Conservation (phyloP, 176 grass and related monocot genomes). For the Avena eriantha region DNA sequence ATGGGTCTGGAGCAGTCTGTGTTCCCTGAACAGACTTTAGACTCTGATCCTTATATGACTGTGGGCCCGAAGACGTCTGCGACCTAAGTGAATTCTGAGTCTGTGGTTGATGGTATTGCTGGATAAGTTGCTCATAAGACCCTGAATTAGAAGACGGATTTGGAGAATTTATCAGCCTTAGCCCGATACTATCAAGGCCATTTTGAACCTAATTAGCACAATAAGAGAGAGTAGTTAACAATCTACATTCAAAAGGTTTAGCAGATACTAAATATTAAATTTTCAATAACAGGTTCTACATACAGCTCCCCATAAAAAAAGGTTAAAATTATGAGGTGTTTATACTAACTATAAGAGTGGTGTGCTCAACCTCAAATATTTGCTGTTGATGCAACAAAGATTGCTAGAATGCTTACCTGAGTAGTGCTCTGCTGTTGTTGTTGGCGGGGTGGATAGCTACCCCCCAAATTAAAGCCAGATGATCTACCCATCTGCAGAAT, state of each 20-base stretch:
- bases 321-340: conserved; percentile 2
- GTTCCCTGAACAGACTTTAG: conserved; percentile 71
- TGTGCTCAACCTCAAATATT: conserved; percentile 56
- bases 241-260: conserved; percentile 38
- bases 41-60: conserved; percentile 74
- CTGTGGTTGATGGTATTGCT: conserved; percentile 83
- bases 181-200: conserved; percentile 63
- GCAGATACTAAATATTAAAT: not conserved
- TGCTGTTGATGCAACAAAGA: conserved; percentile 48
- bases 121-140: conserved; percentile 81
- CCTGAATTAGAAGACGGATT: conserved; percentile 57
- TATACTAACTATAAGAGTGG: conserved; percentile 52
- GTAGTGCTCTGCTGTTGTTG: conserved; percentile 74
- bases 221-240: conserved; percentile 37
- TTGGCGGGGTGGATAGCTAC: conserved; percentile 67
- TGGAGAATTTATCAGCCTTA: conserved; percentile 69
- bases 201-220: conserved; percentile 80
- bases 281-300: not conserved
- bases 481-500: conserved; percentile 77
- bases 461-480: conserved; percentile 86
- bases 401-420: conserved; percentile 55
- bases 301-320: not conserved
- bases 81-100: conserved; percentile 73
- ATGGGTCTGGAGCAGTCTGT: conserved; percentile 56
- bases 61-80: conserved; percentile 65